Conservation (phyloP, 2,329 filamentous ascomycete species). For the Aspergillus fischeri region DNA sequence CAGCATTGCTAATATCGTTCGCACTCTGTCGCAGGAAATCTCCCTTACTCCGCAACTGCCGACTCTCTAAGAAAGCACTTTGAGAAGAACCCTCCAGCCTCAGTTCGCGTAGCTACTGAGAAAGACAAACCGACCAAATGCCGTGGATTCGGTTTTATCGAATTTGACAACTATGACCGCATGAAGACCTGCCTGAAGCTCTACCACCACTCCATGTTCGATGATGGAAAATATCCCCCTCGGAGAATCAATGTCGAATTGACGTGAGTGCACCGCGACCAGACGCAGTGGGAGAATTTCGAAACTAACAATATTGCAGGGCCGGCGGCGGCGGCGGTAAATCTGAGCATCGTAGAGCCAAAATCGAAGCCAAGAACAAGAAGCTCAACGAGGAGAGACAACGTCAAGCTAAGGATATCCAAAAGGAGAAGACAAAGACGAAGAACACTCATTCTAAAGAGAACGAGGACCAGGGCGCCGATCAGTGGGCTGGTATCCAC, state of each 20-base stretch:
- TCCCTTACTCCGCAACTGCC: slow-evolving; percentile 76
- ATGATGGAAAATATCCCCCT: slow-evolving; percentile 50
- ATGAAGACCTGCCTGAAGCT: slow-evolving; percentile 92
- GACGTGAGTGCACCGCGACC: slow-evolving; percentile 56
- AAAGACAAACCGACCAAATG: slow-evolving; percentile 59
- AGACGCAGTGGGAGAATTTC: not conserved
- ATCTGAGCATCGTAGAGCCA: slow-evolving; percentile 64
- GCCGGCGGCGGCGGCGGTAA: slow-evolving; percentile 81
- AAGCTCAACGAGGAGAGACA: slow-evolving; percentile 70
- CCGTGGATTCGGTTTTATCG: slow-evolving; percentile 80
- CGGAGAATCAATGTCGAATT: slow-evolving; percentile 90
- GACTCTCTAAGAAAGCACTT: slow-evolving; percentile 72
- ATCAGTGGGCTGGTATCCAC: slow-evolving; percentile 38
- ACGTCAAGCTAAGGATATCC: slow-evolving; percentile 47
- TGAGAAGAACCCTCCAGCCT: slow-evolving; percentile 64
- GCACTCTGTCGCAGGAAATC: slow-evolving; percentile 59
- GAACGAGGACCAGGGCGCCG: slow-evolving; percentile 16
- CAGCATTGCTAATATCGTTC: not conserved
- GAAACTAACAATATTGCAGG: slow-evolving; percentile 37
- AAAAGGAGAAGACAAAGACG: slow-evolving; percentile 42
- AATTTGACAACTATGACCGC: slow-evolving; percentile 79
- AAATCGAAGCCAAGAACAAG: slow-evolving; percentile 80
- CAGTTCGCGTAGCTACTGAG: slow-evolving; percentile 69
- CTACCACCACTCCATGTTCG: slow-evolving; percentile 81
- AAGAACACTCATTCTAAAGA: slow-evolving; percentile 22